These are phyloP conservation scores for Evernia prunastri DNA, from an alignment of 495 filamentous ascomycete species.

Conservation along the genomic window DNA sequence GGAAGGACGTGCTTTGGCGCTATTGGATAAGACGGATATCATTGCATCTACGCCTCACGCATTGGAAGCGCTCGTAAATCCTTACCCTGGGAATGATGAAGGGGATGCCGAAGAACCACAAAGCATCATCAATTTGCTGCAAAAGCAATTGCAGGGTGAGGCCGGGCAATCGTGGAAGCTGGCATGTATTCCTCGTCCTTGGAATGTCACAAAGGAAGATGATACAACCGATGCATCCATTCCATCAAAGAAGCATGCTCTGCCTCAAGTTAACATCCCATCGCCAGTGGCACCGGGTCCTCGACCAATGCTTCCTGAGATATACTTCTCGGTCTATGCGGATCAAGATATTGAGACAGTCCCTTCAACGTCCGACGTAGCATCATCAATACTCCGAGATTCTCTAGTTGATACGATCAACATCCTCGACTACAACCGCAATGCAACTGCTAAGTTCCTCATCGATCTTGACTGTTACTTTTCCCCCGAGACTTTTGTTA, in stretches of 20 bases:
- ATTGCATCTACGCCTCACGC: constrained; percentile 79
- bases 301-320: constrained; percentile 77
- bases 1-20: constrained; percentile 59
- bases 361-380: constrained; percentile 64
- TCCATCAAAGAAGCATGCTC: constrained; percentile 51
- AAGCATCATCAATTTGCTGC: constrained; percentile 76
- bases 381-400: constrained; percentile 77
- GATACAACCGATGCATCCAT: constrained; percentile 40
- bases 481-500: constrained; percentile 77
- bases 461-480: constrained; percentile 96
- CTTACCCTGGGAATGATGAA: constrained; percentile 57
- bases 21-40: constrained; percentile 90
- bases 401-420: constrained; percentile 89
- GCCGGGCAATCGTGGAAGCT: constrained; percentile 64
- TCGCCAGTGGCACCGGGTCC: constrained; percentile 65
- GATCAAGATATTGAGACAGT: constrained; percentile 90
- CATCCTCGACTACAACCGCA: constrained; percentile 85
- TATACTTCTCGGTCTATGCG: constrained; percentile 87
- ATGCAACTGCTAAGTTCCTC: constrained; percentile 75
- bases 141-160: constrained; percentile 74
- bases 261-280: constrained; percentile 70
- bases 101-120: constrained; percentile 48
- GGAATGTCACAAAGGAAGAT: constrained; percentile 54
- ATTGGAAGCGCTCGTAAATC: constrained; percentile 75
- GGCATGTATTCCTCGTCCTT: constrained; percentile 76